These are phyloP conservation scores for Delonix regia DNA, from an alignment of 306 rosid genomes.

Conservation along the genomic window DNA sequence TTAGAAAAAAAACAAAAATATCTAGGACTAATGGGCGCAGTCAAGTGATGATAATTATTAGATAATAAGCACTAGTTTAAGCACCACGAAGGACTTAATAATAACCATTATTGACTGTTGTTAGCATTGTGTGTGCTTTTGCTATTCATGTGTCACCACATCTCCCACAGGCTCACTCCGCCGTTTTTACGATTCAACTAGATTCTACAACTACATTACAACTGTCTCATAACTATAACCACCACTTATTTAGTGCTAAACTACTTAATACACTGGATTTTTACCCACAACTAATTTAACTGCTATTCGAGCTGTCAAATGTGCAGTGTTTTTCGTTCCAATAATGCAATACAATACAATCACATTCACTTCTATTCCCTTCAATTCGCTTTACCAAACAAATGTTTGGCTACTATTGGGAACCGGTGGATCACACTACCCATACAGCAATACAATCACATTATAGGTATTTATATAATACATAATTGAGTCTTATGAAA, in stretches of 20 bases:
- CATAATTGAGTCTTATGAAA: too few relatives aligned
- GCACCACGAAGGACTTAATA: slow-evolving; percentile 41
- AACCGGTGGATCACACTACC: neutral
- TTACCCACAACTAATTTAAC: neutral
- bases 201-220: neutral
- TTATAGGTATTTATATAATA: neutral
- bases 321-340: neutral
- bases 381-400: neutral
- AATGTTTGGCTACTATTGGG: neutral
- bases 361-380: neutral
- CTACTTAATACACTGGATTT: neutral
- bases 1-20: neutral
- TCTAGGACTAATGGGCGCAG: slow-evolving; percentile 37
- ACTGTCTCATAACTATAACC: neutral
- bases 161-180: neutral
- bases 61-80: slow-evolving; percentile 41
- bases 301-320: neutral
- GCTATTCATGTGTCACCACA: slow-evolving; percentile 36
- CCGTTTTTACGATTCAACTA: neutral
- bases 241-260: neutral
- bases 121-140: slow-evolving; percentile 23
- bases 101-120: slow-evolving; percentile 42
- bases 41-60: slow-evolving; percentile 53
- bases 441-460: neutral
- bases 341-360: too few relatives aligned